Conservation (phyloP, 208 protist genomes). For the Leishmania lainsoni region DNA sequence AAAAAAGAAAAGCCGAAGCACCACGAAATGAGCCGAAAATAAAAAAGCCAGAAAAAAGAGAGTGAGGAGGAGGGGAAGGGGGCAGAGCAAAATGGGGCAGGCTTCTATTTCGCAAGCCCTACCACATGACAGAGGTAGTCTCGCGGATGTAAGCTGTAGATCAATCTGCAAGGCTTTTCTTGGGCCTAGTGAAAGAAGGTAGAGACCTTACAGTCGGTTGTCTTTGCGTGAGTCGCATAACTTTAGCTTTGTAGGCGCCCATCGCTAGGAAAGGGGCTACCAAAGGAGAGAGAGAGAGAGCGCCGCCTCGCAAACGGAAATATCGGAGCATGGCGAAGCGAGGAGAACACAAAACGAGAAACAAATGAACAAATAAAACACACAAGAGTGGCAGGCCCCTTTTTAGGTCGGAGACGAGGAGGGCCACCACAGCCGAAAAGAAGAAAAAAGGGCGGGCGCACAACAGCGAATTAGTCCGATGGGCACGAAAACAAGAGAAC, state of each 20-base stretch:
- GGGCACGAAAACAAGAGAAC: background rate
- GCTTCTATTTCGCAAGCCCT: background rate
- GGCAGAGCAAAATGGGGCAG: background rate
- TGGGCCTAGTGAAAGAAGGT: background rate
- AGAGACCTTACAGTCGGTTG: background rate
- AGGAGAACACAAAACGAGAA: constrained; percentile 1
- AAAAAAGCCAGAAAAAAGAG: background rate
- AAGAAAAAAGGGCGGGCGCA: background rate
- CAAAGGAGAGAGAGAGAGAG: background rate
- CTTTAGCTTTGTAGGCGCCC: background rate
- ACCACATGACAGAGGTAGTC: background rate
- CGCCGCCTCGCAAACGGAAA: background rate
- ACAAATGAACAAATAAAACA: background rate
- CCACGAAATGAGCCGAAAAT: constrained; percentile 3
- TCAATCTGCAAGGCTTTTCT: background rate
- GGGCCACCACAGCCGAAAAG: background rate
- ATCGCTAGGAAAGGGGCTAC: background rate
- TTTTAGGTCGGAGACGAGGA: background rate
- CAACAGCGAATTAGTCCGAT: background rate
- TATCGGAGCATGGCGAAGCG: background rate
- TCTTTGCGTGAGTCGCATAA: background rate
- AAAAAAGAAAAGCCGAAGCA: constrained; percentile 7
- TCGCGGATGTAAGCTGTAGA: background rate
- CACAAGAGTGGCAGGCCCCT: background rate
- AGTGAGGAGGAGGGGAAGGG: constrained; percentile 8